phyloP scores from a whole-genome alignment of 73 alveolate species.

The Blepharisma stoltei region DNA sequence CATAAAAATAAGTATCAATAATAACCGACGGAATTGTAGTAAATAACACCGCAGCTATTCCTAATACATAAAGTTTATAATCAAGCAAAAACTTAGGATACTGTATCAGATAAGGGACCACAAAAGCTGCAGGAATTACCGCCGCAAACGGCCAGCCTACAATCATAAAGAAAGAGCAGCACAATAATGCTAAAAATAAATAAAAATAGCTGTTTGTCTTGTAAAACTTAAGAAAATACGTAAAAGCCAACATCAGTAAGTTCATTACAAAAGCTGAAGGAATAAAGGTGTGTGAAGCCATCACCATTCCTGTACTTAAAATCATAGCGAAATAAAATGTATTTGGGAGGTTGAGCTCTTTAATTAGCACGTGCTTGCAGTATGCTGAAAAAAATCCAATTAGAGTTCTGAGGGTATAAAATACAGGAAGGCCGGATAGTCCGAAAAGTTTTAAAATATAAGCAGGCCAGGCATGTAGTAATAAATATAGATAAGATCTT shows the following conservation, averaged over 20 bases:
- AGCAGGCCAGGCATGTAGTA: not conserved
- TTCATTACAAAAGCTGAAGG: conserved; percentile 20
- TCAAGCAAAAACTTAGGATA: not conserved
- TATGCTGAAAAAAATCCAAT: not conserved
- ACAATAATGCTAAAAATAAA: not conserved
- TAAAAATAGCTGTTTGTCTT: not conserved
- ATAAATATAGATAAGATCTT: conserved; percentile 27
- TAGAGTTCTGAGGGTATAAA: not conserved
- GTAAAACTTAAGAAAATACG: not conserved
- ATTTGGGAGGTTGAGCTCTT: not conserved
- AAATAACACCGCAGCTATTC: not conserved
- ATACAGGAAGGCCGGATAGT: not conserved
- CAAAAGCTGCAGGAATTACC: conserved; percentile 22
- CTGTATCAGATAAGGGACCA: not conserved
- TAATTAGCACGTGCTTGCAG: not conserved
- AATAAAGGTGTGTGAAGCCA: conserved; percentile 12
- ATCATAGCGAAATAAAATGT: not conserved
- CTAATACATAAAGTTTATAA: not conserved
- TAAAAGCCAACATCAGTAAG: not conserved
- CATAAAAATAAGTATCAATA: not conserved
- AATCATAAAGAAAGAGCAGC: conserved; percentile 31
- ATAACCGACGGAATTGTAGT: not conserved
- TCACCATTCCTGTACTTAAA: not conserved
- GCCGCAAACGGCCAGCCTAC: conserved; percentile 34
- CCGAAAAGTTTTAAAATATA: not conserved